A percentile compares a stretch with the other conserved stretches of the same genome.
Conservation (phyloP, 805 yeast genomes). For the Saturnispora ahearnii region DNA sequence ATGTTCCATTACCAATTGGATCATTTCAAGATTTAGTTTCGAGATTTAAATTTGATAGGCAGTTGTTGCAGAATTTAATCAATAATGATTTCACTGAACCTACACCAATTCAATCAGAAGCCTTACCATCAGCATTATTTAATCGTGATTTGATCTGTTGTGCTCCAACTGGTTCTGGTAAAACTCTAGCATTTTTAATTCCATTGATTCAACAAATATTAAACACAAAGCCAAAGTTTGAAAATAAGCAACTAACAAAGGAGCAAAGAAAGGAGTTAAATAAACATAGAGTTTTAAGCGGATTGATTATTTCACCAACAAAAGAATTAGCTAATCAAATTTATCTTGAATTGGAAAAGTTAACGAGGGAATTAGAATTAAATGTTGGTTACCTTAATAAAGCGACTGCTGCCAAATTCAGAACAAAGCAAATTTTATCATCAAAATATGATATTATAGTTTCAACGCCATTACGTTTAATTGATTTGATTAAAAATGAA, state of each 20-base stretch:
- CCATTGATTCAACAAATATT: slow-evolving; percentile 59
- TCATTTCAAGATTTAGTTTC: slow-evolving; percentile 73
- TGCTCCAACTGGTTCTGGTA: slow-evolving; percentile 99
- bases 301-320: slow-evolving; percentile 85
- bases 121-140: slow-evolving; percentile 65
- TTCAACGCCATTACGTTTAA: slow-evolving; percentile 81
- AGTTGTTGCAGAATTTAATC: slow-evolving; percentile 52
- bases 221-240: slow-evolving; percentile 7
- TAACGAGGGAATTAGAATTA: slow-evolving; percentile 49
- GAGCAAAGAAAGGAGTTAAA: slow-evolving; percentile 3
- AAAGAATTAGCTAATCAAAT: slow-evolving; percentile 90
- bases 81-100: slow-evolving; percentile 73
- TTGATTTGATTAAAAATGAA: slow-evolving; percentile 62
- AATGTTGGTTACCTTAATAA: slow-evolving; percentile 61
- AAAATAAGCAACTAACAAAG: slow-evolving; percentile 43
- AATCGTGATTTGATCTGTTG: slow-evolving; percentile 79
- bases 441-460: slow-evolving; percentile 72
- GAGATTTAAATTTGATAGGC: slow-evolving; percentile 56
- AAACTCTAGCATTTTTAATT: slow-evolving; percentile 80
- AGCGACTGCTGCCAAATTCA: slow-evolving; percentile 51
- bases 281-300: slow-evolving; percentile 48
- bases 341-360: slow-evolving; percentile 51
- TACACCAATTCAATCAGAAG: slow-evolving; percentile 88
- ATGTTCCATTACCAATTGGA: slow-evolving; percentile 84
- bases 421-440: slow-evolving; percentile 40